Base-by-base conservation (phyloP, 2,329 filamentous ascomycete genomes). In the Aspergillus caelatus region DNA sequence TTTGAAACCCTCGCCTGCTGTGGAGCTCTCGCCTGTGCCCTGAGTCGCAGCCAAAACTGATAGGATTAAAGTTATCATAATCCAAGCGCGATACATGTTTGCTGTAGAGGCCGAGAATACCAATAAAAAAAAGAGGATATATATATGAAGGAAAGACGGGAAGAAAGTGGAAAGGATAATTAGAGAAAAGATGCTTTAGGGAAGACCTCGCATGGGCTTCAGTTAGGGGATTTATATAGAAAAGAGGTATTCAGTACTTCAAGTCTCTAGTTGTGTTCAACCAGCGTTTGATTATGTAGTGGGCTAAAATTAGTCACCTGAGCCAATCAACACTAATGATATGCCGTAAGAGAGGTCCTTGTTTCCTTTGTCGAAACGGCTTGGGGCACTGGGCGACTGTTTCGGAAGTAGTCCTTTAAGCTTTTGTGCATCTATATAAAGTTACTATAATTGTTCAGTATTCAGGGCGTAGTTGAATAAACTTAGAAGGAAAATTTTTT, bases 81-180 rank as follows among this genome's bases (percentile, higher is more conserved):
- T n/a, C 39, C 39, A 41, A 41, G 39, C 19, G 3, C 8, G 39
- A n/a, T n/a, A n/a, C 39, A 41, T 41, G 1, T 41, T 41, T n/a
- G 7, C 9, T 41, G 39, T 16, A n/a, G 6, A 7, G 16, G 5
- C 14, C 7, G 14, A 16, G 0, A 36, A 16, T 1, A 16, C 12
- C 0, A 7, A 7, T 16, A 36, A 0, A 16, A 36, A 36, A 36
- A 36, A 0, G 0, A n/a, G 39, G 3, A 5, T n/a, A 41, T 41
- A 41, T 41, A 41, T 41, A 9, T n/a, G n/a, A n/a, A n/a, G n/a
- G n/a, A n/a, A n/a, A n/a, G 39, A 10, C 19, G 10, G 7, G 14
- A n/a, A 41, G 39, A 4, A 9, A 6, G 14, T 36, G 5, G 14
- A 14, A 36, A 4, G 39, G 1, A 10, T 7, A 41, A 9, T 41